Conservation (phyloP, 2,329 filamentous ascomycete species). For the Exophiala viscosa region DNA sequence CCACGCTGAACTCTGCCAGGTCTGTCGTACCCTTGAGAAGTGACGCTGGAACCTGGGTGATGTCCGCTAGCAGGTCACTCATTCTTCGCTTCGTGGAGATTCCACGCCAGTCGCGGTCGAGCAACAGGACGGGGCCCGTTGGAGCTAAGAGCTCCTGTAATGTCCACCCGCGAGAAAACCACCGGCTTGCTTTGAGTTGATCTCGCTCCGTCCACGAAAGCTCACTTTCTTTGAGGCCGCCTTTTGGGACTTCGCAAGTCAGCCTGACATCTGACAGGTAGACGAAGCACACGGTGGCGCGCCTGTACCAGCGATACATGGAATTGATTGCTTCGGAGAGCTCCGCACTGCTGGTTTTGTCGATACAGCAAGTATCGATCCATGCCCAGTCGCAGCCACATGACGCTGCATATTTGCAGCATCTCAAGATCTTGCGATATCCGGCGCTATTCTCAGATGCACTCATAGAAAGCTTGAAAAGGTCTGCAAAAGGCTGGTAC, state of each 20-base stretch:
- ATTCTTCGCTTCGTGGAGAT: not conserved
- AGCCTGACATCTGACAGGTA: conserved; percentile 19
- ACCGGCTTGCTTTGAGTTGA: not conserved
- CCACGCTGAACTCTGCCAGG: conserved; percentile 23
- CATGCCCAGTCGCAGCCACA: conserved; percentile 19
- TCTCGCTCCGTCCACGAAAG: not conserved
- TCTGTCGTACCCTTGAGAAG: not conserved
- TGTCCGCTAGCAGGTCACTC: not conserved
- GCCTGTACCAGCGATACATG: conserved; percentile 28
- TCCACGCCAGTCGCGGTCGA: not conserved
- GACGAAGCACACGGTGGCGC: conserved; percentile 17
- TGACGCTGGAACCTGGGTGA: not conserved
- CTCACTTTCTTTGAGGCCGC: not conserved
- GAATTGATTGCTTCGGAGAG: conserved; percentile 27
- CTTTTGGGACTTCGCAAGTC: too few relatives aligned
- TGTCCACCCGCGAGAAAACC: not conserved
- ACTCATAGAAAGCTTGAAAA: too few relatives aligned
- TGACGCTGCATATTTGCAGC: not conserved
- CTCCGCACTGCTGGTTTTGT: conserved; percentile 26
- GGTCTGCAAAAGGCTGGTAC: not conserved
- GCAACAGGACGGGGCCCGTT: not conserved
- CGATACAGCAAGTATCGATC: conserved; percentile 29
- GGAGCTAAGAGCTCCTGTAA: not conserved
- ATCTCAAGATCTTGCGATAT: not conserved
- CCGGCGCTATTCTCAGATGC: too few relatives aligned